Base-by-base conservation (phyloP, 163 green algal genomes). In the Chlorella variabilis region DNA sequence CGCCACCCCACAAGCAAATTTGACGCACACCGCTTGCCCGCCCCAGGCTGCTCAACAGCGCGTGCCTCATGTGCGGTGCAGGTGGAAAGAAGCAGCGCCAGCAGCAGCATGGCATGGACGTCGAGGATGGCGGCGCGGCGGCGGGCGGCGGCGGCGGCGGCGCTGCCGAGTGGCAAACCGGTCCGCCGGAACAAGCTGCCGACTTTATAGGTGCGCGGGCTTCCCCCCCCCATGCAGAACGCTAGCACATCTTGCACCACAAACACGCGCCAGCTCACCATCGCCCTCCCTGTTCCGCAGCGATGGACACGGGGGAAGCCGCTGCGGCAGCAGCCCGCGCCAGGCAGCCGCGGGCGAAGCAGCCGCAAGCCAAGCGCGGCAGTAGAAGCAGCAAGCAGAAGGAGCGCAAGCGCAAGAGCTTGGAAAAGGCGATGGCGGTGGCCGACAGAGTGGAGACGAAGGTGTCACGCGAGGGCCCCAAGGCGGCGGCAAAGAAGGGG, bases 391-490 rank as follows among this genome's bases (percentile, higher is more conserved):
- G 31, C 13, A 58, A 38, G 68, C 68, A 81, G 78, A 66, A 84
- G 73, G 38, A 58, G 58, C 71, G 71, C 51, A 86, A 86, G 71
- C 49, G 36, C 8, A 69, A 67, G 34, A 85, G 62, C 48, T 23
- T 86, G 29, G 70, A 86, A 20, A 67, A 69, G 58, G 81, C 81
- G 41, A 36, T 86, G 42, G 54, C 71, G 45, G 61, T 83, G 34
- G 73, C 54, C 11, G 76, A 71, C 54, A 69, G 59, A n/a, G 75
- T 31, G 9, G 81, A 86, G 31, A 78, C 81, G 7, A 86, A 86
- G 62, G 41, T 56, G 1, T 29, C 13, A 6, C 48, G 31, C 45
- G 33, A 25, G 31, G 48, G 31, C 13, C 20, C 38, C 23, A 69
- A 59, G 54, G 42, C 27, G 7, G 65, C 41, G 23, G 11, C 29